phyloP scores from a whole-genome alignment of 1,284 basidiomycete genomes.

The Sanghuangporus baumii region DNA sequence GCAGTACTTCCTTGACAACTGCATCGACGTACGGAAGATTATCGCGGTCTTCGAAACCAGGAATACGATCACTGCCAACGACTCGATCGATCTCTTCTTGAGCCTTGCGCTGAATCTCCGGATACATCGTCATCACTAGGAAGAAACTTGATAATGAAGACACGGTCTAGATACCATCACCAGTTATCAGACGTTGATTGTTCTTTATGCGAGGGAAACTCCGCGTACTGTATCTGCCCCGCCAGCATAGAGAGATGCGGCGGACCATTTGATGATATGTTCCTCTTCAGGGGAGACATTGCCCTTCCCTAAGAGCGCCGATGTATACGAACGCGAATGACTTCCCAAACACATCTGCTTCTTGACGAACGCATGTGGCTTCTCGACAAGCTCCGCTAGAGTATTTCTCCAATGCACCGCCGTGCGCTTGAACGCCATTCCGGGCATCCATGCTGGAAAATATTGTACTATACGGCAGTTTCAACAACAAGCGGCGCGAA shows the following conservation, averaged over 20 bases:
- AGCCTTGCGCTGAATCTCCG: constrained; percentile 34
- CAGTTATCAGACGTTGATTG: background rate
- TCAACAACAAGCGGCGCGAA: background rate
- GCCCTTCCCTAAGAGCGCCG: constrained; percentile 30
- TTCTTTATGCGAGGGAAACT: background rate
- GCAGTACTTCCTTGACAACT: constrained; percentile 36
- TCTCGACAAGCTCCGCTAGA: constrained; percentile 28
- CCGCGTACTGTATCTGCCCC: constrained; percentile 6
- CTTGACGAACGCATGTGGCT: constrained; percentile 35
- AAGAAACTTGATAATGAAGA: constrained; percentile 26
- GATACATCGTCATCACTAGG: constrained; percentile 34
- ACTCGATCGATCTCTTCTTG: constrained; percentile 37
- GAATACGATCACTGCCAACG: constrained; percentile 33
- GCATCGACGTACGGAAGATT: constrained; percentile 37
- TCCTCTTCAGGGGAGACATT: constrained; percentile 27
- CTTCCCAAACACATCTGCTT: constrained; percentile 37
- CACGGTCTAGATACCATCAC: background rate
- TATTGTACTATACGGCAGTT: constrained; percentile 30
- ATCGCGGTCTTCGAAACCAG: constrained; percentile 33
- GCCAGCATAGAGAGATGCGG: constrained; percentile 26
- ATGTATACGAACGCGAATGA: constrained; percentile 33
- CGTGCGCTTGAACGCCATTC: constrained; percentile 36
- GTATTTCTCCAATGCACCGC: constrained; percentile 32
- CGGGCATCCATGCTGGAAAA: constrained; percentile 47
- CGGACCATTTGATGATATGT: constrained; percentile 33